These are phyloP conservation scores for Polygonum maritimum DNA, from an alignment of 148 eudicot species.

Conservation along the genomic window DNA sequence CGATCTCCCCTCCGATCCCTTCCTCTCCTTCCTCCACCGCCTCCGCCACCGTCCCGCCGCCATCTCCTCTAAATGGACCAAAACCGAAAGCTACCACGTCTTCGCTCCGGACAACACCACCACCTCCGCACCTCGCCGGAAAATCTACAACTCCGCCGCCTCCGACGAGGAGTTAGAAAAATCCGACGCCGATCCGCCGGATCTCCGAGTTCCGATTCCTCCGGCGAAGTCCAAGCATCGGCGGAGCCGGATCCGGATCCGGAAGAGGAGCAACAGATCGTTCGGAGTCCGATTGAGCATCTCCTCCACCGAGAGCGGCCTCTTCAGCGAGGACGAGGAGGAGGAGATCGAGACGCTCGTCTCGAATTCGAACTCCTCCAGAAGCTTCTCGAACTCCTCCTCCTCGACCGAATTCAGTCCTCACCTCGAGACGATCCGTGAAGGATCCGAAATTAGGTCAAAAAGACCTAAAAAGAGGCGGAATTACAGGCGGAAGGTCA, in stretches of 20 bases:
- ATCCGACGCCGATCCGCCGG: slow-evolving; percentile 10
- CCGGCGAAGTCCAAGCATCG: slow-evolving; percentile 16
- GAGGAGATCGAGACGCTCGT: slow-evolving; percentile 34
- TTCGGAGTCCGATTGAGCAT: slow-evolving; percentile 25
- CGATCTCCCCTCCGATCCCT: slow-evolving; percentile 15
- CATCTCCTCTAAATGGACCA: slow-evolving; percentile 28
- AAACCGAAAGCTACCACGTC: slow-evolving; percentile 55
- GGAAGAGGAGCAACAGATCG: slow-evolving; percentile 26
- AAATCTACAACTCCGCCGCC: slow-evolving; percentile 52
- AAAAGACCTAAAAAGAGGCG: slow-evolving; percentile 12
- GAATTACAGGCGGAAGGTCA: not conserved
- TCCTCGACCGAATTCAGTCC: slow-evolving; percentile 25
- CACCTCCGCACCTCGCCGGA: slow-evolving; percentile 40
- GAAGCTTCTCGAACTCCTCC: slow-evolving; percentile 34
- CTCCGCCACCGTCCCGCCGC: slow-evolving; percentile 8
- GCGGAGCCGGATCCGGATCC: not conserved
- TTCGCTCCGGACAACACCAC: slow-evolving; percentile 22
- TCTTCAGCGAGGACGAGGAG: slow-evolving; percentile 30
- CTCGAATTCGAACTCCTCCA: slow-evolving; percentile 32
- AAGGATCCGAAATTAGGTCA: slow-evolving; percentile 9
- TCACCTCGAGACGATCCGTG: slow-evolving; percentile 24
- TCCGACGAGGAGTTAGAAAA: slow-evolving; percentile 26
- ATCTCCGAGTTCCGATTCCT: slow-evolving; percentile 24
- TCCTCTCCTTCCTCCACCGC: slow-evolving; percentile 8
- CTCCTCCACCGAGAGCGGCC: slow-evolving; percentile 29